Base-by-base conservation (phyloP, 2,329 filamentous ascomycete species). In the Cryphonectria nitschkei region DNA sequence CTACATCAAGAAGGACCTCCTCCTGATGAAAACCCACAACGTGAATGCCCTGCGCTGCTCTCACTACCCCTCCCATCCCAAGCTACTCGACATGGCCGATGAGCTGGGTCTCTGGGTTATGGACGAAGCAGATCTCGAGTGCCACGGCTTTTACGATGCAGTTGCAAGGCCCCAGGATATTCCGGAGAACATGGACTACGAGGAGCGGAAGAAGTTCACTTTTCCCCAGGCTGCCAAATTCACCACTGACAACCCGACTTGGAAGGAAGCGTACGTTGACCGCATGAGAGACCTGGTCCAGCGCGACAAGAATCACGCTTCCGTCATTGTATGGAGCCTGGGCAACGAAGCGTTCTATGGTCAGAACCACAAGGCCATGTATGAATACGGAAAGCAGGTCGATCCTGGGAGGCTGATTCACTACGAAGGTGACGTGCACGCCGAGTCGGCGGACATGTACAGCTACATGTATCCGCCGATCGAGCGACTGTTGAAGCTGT, bases 291-390 rank as follows among this genome's bases (percentile, higher is more conserved):
- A 91, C 68, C 80, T 93, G 69, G 84, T 93, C 0, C 85, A 89
- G 75, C 84, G 92, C 22, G 90, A 93, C 78, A 92, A 92, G 79
- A 90, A 93, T 70, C 89, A 93, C 74, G 79, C 91, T 0, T 90
- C 85, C n/a, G 84, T 93, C 65, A 88, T 93, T 65, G 87, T 93
- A 58, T 93, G 92, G 92, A 91, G 88, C 63, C 82, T 93, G 0
- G 92, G 91, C 0, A 93, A 93, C 75, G 91, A 93, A 76, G 87
- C 90, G 0, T 93, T 92, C 76, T 93, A 92, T 75, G 91, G 91
- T 0, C 81, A 82, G 11, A 93, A 93, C 76, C 89, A 91, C 75
- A 84, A 83, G 62, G 88, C 87, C 46, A 93, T 93, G 91, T 89
- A 90, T 74, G 80, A 89, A 3, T 90, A 86, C 76, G 84, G 86